Base-by-base conservation (phyloP, 2,329 filamentous ascomycete genomes). In the Monilinia vaccinii-corymbosi region DNA sequence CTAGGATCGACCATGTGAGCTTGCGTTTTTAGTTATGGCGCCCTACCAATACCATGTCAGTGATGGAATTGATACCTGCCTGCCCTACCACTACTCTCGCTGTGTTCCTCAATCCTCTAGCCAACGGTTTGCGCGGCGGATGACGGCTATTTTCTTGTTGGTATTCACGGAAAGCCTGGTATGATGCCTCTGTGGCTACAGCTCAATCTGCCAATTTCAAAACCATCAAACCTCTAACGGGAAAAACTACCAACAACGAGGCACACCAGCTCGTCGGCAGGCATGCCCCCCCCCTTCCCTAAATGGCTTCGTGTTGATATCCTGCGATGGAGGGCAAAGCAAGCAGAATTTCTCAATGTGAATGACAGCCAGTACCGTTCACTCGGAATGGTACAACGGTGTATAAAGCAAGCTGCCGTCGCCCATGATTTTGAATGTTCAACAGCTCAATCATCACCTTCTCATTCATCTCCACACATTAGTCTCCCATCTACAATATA, bases 401-500 rank as follows among this genome's bases (percentile, higher is more conserved):
- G 55, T 70, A 70, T 70, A 71, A 70, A 70, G 65, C 62, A 66
- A 63, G 63, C 58, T 66, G 59, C 65, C 64, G 65, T 62, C 63
- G 61, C 64, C 60, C 62, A 63, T 67, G 60, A 62, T 48, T 63
- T 56, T 58, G 46, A 14, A 51, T 42, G 45, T 56, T 62, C 44
- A 63, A 61, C 62, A 50, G 53, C 51, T 58, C 53, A 45, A 55
- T 48, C 51, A 53, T 56, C 50, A 63, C 23, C n/a, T 59, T 48
- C 28, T n/a, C 34, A 31, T 40, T 53, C 58, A 42, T 25, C 36
- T 49, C 31, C 31, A 25, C 53, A 56, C 53, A 36, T n/a, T 48
- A 56, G 53, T n/a, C 42, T 28, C 31, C n/a, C 25, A 32, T 59
- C 31, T 21, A 53, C 40, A 38, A 53, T 40, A 46, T 46, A 52